Conservation (phyloP, 345 rosid genomes). For the Angophora floribunda region DNA sequence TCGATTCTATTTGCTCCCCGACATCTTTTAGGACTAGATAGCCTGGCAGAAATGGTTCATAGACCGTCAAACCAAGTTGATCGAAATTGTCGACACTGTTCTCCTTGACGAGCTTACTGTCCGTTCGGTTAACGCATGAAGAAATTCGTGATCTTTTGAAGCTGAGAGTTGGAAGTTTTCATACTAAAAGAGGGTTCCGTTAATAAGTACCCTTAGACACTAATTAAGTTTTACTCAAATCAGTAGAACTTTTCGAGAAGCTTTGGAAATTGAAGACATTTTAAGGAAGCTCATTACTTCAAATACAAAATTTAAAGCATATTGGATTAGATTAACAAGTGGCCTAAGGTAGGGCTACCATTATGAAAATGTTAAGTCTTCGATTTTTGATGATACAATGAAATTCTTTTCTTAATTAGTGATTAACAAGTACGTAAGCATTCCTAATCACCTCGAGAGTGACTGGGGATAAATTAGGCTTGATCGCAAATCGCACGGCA, state of each 20-base stretch:
- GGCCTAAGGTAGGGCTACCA: neutral
- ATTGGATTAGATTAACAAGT: neutral
- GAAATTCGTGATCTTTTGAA: neutral
- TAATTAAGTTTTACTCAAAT: neutral
- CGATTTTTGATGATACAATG: neutral
- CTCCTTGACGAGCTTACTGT: neutral
- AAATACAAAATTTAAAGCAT: neutral
- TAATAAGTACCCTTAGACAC: neutral
- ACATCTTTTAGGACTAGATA: neutral
- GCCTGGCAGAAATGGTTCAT: neutral
- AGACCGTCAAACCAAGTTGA: neutral
- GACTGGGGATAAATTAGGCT: neutral
- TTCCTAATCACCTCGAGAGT: neutral
- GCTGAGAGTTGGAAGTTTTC: neutral
- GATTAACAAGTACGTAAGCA: neutral
- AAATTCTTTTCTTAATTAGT: neutral
- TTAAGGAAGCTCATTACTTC: neutral
- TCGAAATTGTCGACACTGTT: neutral
- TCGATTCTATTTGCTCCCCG: neutral
- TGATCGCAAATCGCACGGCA: neutral
- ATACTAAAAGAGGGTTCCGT: neutral
- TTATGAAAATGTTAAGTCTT: neutral
- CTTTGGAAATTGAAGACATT: neutral
- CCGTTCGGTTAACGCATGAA: neutral
- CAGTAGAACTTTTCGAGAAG: neutral